Percentiles rank a stretch among this genome's conserved stretches.
These are phyloP conservation scores for Zizania palustris DNA, from an alignment of 202 grass and related monocot species.

Conservation along the genomic window DNA sequence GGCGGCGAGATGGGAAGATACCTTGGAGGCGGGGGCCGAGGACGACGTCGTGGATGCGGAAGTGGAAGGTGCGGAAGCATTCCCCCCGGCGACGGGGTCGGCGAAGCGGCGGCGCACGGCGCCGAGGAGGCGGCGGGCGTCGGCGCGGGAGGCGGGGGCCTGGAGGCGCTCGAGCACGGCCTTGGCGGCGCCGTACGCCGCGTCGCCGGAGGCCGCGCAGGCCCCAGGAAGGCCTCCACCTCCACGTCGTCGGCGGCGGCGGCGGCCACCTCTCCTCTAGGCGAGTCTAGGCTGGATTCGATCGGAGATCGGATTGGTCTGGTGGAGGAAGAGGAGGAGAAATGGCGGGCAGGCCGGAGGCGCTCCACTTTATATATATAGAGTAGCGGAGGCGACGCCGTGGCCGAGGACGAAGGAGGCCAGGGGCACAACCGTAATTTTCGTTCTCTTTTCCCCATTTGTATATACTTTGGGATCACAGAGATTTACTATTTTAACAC, in stretches of 20 bases:
- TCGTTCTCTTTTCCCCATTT: too few relatives aligned
- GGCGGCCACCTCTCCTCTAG: conserved; percentile 12
- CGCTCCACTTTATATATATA: not conserved
- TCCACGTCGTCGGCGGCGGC: conserved; percentile 15
- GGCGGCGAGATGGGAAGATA: not conserved
- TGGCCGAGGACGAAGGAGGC: not conserved
- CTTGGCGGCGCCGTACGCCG: conserved; percentile 76
- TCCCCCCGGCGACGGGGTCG: conserved; percentile 39
- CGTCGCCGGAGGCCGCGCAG: conserved; percentile 72
- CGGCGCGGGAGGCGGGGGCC: conserved; percentile 56
- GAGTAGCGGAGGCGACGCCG: not conserved
- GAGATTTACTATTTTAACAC: too few relatives aligned
- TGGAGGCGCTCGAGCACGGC: conserved; percentile 72
- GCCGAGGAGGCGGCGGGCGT: conserved; percentile 68
- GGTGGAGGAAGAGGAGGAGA: not conserved
- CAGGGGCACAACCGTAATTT: not conserved
- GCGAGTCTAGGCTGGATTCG: not conserved
- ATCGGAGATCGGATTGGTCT: not conserved
- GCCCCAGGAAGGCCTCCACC: conserved; percentile 67
- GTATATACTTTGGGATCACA: not conserved
- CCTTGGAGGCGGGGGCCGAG: conserved; percentile 59
- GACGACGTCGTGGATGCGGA: conserved; percentile 84
- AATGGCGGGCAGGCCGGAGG: not conserved
- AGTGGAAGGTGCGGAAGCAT: conserved; percentile 84
- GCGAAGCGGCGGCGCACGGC: conserved; percentile 70